Evolutionary conservation across 176 grass and related monocot genomes (phyloP).

Genomic region (Rhynchospora pubera): DNA sequence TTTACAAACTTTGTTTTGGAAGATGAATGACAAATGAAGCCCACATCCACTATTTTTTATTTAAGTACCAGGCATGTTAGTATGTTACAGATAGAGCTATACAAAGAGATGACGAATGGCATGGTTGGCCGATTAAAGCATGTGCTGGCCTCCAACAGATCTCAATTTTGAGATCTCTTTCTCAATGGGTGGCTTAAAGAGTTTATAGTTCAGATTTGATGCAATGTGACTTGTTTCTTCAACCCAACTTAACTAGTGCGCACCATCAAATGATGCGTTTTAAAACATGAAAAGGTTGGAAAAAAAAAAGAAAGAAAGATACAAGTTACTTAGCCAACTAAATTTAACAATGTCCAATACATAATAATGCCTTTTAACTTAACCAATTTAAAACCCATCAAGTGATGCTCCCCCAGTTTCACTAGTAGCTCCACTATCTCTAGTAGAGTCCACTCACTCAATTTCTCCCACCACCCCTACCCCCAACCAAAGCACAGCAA

Average conservation of each 20-base stretch:
- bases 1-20: background rate
- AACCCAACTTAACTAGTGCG: background rate
- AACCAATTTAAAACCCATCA: constrained; percentile 15
- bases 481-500: too few species aligned
- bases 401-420: background rate
- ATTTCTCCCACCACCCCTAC: background rate
- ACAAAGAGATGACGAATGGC: background rate
- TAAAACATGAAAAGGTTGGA: background rate
- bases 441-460: too few species aligned
- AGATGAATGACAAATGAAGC: background rate
- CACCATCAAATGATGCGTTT: background rate
- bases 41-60: background rate
- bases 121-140: background rate
- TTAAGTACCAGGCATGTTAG: background rate
- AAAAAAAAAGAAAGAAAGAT: background rate
- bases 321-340: background rate
- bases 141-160: background rate
- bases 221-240: background rate
- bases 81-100: background rate
- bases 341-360: background rate
- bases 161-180: background rate
- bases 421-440: too few species aligned
- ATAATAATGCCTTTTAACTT: constrained; percentile 3
- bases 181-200: background rate
- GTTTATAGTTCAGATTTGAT: background rate